Conservation (phyloP, 2,329 filamentous ascomycete genomes). For the Fusarium sp. region DNA sequence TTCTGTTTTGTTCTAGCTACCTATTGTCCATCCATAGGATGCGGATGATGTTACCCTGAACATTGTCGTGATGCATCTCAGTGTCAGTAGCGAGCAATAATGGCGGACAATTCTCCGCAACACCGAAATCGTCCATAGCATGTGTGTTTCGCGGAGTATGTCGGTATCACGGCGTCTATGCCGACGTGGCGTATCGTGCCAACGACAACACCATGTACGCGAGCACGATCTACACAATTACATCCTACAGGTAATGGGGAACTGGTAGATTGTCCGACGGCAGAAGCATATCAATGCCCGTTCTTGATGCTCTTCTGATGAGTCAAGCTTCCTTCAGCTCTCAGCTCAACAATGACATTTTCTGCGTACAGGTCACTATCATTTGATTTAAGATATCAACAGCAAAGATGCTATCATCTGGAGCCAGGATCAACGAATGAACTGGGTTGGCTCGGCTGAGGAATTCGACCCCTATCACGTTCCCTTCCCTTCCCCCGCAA, state of each 20-base stretch:
- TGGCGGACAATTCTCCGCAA: constrained; percentile 30
- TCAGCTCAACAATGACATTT: neutral
- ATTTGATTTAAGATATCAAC: constrained; percentile 18
- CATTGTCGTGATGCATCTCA: neutral
- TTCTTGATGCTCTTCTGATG: neutral
- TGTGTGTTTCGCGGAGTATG: neutral
- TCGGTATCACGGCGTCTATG: constrained; percentile 25
- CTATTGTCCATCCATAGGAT: neutral
- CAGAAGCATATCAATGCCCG: neutral
- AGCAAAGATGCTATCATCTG: neutral
- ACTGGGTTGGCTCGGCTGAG: constrained; percentile 16
- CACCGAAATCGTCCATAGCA: constrained; percentile 7
- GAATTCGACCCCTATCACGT: constrained; percentile 10
- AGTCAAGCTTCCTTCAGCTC: neutral
- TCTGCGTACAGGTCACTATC: neutral
- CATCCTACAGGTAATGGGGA: neutral
- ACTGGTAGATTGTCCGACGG: constrained; percentile 11
- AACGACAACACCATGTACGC: neutral
- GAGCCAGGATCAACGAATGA: constrained; percentile 7
- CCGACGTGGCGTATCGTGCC: constrained; percentile 13
- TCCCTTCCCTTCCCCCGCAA: neutral
- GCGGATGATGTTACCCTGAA: constrained; percentile 26
- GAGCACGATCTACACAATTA: neutral
- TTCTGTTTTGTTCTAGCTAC: constrained; percentile 13
- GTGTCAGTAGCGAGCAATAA: neutral